Evolutionary conservation across 495 filamentous ascomycete species (phyloP), one percentile per base, ranked within the genome.

Genomic region (Hypoxylon perforatum): DNA sequence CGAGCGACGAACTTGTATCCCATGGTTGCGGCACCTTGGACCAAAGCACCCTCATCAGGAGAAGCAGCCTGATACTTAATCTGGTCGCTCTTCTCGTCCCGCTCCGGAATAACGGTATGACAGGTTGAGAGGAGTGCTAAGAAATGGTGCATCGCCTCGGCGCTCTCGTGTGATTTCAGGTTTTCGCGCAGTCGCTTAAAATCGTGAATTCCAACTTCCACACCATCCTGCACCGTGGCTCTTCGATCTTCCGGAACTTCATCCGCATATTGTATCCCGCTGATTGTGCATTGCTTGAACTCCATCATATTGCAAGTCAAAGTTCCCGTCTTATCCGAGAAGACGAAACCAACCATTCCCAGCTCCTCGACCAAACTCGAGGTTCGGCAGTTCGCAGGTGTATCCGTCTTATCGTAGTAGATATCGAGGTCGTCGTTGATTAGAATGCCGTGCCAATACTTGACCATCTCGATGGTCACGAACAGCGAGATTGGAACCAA

Each of bases 291-390:
- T 76, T 97, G 92, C 75, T 92, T 93, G 76, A 97, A 99, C 76
- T 98, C 96, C 96, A 99, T 99, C 86, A 91, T 88, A 76, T 99
- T 99, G 80, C 94, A 96, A 22, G 96, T 99, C 69, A 99, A 79
- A n/a, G 96, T 99, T 33, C 96, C 96, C 6, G 96, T 99, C 81
- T 99, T 99, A 78, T 99, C 96, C 2, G 93, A 97, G 76, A 99
- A 99, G 51, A 98, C 94, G 72, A 95, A 99, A 70, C 97, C 95
- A 59, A 99, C 95, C 83, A 98, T 96, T 45, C 96, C 96, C 22
- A 99, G 79, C 75, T 99, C 96, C 78, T 99, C 96, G 9, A 99
- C 96, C 67, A 99, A 82, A 68, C 92, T 97, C 0, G 93, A 97
- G 1, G 96, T 99, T 36, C 96, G 87, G 78, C 96, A 99, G 58